Evolutionary conservation across 768 basidiomycete species (phyloP).

Genomic region (Rubroboletus pulcherrimus): DNA sequence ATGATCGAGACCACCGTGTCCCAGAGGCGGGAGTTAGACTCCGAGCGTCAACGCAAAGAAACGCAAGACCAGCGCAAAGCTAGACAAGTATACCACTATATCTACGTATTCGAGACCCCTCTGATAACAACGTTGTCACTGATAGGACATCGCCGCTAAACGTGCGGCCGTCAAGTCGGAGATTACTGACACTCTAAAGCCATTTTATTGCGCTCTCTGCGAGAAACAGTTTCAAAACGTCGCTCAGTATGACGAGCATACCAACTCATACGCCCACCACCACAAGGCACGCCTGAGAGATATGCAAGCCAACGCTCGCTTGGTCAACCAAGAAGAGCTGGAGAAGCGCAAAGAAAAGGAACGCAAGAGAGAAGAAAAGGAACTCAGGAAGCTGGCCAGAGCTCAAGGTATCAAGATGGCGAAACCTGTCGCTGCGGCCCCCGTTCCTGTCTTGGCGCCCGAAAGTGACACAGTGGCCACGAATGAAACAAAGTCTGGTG

Average conservation of each 20-base stretch:
- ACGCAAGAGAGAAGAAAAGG: conserved; percentile 80
- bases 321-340: conserved; percentile 61
- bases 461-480: conserved; percentile 16
- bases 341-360: conserved; percentile 84
- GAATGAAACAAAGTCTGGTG: conserved; percentile 21
- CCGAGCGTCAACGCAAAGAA: conserved; percentile 77
- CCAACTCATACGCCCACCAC: conserved; percentile 84
- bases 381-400: conserved; percentile 77
- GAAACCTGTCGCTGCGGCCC: conserved; percentile 26
- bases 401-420: conserved; percentile 74
- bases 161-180: conserved; percentile 64
- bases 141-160: conserved; percentile 60
- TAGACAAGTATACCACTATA: conserved; percentile 53
- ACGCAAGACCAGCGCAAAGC: conserved; percentile 70
- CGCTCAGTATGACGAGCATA: conserved; percentile 85
- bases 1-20: conserved; percentile 86
- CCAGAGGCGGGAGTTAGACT: conserved; percentile 74
- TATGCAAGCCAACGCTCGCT: conserved; percentile 71
- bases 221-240: conserved; percentile 87
- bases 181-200: conserved; percentile 59
- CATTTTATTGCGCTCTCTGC: conserved; percentile 81
- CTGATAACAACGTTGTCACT: neutral
- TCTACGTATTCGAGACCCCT: neutral
- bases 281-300: conserved; percentile 80
- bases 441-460: conserved; percentile 14